Evolutionary conservation across 805 yeast genomes (phyloP).

Genomic region (Wickerhamiella domercqiae): DNA sequence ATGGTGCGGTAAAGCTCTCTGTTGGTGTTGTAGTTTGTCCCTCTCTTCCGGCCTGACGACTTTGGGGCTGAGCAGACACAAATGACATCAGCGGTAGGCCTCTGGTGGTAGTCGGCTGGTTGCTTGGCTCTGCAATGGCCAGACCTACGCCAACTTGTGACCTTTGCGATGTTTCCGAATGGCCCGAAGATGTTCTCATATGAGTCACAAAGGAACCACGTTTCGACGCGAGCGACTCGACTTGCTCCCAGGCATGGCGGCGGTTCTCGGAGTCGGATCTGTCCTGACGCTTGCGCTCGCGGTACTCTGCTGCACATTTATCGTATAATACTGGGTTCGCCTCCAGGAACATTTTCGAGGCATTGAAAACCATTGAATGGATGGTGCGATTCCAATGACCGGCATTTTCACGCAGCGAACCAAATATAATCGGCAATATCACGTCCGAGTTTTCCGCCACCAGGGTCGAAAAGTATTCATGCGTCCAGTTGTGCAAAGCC

Average conservation of each 20-base stretch:
- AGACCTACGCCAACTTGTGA: neutral
- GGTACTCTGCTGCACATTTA: conserved; percentile 77
- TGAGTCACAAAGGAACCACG: too few species aligned
- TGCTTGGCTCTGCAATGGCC: neutral
- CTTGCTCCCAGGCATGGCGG: conserved; percentile 27
- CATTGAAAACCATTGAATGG: conserved; percentile 78
- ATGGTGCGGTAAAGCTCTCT: neutral
- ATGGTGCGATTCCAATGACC: conserved; percentile 90
- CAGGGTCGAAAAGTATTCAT: conserved; percentile 79
- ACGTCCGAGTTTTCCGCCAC: conserved; percentile 83
- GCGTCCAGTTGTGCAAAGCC: conserved; percentile 85
- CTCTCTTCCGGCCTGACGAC: neutral
- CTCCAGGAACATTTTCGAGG: conserved; percentile 82
- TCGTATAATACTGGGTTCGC: conserved; percentile 83
- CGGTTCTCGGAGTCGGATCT: conserved; percentile 42
- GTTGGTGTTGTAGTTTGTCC: too few species aligned
- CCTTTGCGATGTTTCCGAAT: too few species aligned
- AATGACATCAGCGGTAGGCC: neutral
- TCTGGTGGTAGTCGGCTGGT: neutral
- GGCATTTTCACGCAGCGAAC: conserved; percentile 69
- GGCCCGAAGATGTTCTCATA: too few species aligned
- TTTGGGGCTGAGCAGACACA: neutral
- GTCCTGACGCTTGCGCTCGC: conserved; percentile 55
- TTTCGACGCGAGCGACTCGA: conserved; percentile 33
- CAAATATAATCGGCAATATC: conserved; percentile 80